These are phyloP conservation scores for Butyriboletus loyo DNA, from an alignment of 768 basidiomycete genomes.

Conservation along the genomic window DNA sequence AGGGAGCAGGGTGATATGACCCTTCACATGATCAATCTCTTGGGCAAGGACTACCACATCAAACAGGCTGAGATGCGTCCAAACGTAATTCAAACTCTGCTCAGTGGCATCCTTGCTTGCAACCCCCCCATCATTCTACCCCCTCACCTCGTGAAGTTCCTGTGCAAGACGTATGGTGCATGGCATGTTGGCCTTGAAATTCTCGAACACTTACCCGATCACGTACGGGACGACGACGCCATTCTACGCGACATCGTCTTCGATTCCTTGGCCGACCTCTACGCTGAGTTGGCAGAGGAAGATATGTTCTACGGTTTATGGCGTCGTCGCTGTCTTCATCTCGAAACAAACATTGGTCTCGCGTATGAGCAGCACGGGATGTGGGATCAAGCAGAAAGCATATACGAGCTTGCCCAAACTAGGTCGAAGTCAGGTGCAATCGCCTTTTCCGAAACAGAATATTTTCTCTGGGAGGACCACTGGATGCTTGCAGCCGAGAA, in stretches of 20 bases:
- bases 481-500: conserved; percentile 97
- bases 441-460: conserved; percentile 92
- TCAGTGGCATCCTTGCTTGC: conserved; percentile 82
- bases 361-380: conserved; percentile 95
- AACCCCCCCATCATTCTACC: conserved; percentile 85
- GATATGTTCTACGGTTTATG: conserved; percentile 97
- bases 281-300: conserved; percentile 93
- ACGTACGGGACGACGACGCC: conserved; percentile 76
- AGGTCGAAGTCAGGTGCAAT: conserved; percentile 78
- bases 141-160: conserved; percentile 92
- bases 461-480: conserved; percentile 98
- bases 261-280: conserved; percentile 91
- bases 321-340: conserved; percentile 83
- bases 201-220: conserved; percentile 74
- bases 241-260: conserved; percentile 77
- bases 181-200: conserved; percentile 92
- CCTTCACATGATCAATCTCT: conserved; percentile 82
- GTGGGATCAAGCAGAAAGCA: conserved; percentile 88
- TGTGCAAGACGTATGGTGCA: conserved; percentile 94
- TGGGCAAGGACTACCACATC: conserved; percentile 92
- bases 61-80: conserved; percentile 86
- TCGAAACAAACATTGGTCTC: conserved; percentile 84
- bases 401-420: conserved; percentile 88
- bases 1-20: conserved; percentile 88
- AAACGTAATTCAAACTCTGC: conserved; percentile 88